Percentiles rank a stretch among this genome's conserved stretches.
Evolutionary conservation across 805 yeast species (phyloP).

Genomic region (Yarrowia sp.): DNA sequence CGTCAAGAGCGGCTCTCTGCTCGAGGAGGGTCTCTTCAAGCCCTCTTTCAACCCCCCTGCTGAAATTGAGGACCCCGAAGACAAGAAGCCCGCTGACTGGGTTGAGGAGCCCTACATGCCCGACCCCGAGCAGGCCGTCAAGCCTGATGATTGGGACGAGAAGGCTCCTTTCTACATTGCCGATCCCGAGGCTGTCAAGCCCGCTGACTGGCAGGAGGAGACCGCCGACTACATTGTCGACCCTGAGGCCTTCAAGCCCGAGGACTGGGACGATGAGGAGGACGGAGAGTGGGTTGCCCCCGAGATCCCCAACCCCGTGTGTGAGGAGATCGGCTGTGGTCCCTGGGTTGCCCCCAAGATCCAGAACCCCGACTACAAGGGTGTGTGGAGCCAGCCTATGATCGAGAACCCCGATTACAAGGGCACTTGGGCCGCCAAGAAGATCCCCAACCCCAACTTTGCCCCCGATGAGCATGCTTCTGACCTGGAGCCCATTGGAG

Average conservation of each 20-base stretch:
- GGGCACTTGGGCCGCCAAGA: conserved; percentile 72
- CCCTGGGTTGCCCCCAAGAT: conserved; percentile 66
- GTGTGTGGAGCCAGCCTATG: conserved; percentile 69
- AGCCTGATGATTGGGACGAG: conserved; percentile 88
- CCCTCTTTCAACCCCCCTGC: conserved; percentile 70
- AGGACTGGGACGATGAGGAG: conserved; percentile 84
- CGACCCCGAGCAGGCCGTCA: conserved; percentile 61
- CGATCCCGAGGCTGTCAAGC: conserved; percentile 67
- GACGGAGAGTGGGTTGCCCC: conserved; percentile 86
- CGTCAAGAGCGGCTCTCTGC: conserved; percentile 65
- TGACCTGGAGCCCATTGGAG: conserved; percentile 64
- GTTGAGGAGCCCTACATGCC: conserved; percentile 64
- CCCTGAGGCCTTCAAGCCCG: conserved; percentile 66
- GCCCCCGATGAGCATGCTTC: conserved; percentile 56
- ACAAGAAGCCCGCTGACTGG: conserved; percentile 76
- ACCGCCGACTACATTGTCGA: conserved; percentile 59
- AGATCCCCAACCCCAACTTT: conserved; percentile 65
- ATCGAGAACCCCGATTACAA: conserved; percentile 69
- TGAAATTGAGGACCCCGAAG: conserved; percentile 56
- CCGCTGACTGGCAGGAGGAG: conserved; percentile 77
- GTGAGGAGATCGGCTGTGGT: conserved; percentile 64
- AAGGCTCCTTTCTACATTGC: conserved; percentile 59
- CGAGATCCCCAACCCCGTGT: conserved; percentile 66
- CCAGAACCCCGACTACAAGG: conserved; percentile 65
- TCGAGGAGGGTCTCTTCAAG: conserved; percentile 53